Conservation (phyloP, 495 filamentous ascomycete genomes). For the Tuber melanosporum region DNA sequence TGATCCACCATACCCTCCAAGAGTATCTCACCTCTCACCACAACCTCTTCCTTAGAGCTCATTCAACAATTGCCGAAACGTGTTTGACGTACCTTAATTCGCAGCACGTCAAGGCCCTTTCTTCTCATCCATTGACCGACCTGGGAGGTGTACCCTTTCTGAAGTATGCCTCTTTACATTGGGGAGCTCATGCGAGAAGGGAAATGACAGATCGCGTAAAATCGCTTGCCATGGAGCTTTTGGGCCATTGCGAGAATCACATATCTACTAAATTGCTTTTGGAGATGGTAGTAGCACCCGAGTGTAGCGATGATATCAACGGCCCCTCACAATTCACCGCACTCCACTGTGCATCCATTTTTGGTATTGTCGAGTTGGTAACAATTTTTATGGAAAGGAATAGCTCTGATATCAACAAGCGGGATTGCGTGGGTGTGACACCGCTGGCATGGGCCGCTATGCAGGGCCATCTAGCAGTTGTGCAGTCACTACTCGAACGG, state of each 20-base stretch:
- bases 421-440: background rate
- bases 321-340: background rate
- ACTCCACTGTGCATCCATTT: background rate
- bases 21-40: background rate
- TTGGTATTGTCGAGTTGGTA: background rate
- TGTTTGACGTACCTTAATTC: background rate
- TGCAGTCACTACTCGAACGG: slow-evolving; percentile 17
- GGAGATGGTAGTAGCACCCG: background rate
- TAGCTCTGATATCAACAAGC: background rate
- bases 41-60: background rate
- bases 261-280: background rate
- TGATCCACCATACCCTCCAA: background rate
- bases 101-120: background rate
- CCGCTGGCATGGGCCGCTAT: slow-evolving; percentile 41
- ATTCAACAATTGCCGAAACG: background rate
- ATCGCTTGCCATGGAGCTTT: background rate
- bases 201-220: background rate
- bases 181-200: background rate
- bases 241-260: background rate
- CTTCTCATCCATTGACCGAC: background rate
- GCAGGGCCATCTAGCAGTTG: slow-evolving; percentile 32
- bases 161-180: background rate
- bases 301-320: background rate
- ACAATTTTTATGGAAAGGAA: background rate
- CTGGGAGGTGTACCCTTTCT: background rate